Percentiles rank a stretch among this genome's conserved stretches.
Evolutionary conservation across 1,139 yeast genomes (phyloP).

Genomic region (Spencermartinsiella ligniputridi): DNA sequence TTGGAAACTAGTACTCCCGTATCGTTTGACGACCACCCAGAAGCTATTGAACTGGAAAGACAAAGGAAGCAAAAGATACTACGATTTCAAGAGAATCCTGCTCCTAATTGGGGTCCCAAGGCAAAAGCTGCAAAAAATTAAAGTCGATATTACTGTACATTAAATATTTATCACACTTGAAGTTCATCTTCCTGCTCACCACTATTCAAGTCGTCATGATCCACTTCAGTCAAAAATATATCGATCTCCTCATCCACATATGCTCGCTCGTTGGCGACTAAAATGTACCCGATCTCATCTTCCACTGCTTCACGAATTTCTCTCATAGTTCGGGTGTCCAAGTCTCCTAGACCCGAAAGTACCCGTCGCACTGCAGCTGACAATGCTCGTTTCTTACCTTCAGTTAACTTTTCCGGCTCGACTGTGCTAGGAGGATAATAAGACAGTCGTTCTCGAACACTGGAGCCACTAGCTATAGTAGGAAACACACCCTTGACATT

Average conservation of each 20-base stretch:
- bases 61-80: constrained; percentile 75
- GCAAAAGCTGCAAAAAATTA: constrained; percentile 36
- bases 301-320: constrained; percentile 5
- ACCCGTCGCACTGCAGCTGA: background rate
- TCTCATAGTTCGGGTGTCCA: background rate
- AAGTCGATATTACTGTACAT: background rate
- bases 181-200: too few species aligned
- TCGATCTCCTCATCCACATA: constrained; percentile 5
- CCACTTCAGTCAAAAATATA: background rate
- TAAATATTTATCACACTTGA: background rate
- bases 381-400: background rate
- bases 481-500: background rate
- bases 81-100: constrained; percentile 88
- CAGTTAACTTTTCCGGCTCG: too few species aligned
- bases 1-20: constrained; percentile 28
- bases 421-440: too few species aligned
- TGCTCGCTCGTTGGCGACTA: constrained; percentile 2
- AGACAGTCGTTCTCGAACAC: too few species aligned
- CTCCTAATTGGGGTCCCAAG: constrained; percentile 90
- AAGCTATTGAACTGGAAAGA: constrained; percentile 49
- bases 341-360: background rate
- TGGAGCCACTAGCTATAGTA: background rate
- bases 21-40: constrained; percentile 49
- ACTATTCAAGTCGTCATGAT: too few species aligned
- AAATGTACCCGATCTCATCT: constrained; percentile 4